Percentiles rank a stretch among this genome's conserved stretches.
Conservation (phyloP, 1,284 basidiomycete species). For the Cutaneotrichosporon sp. region DNA sequence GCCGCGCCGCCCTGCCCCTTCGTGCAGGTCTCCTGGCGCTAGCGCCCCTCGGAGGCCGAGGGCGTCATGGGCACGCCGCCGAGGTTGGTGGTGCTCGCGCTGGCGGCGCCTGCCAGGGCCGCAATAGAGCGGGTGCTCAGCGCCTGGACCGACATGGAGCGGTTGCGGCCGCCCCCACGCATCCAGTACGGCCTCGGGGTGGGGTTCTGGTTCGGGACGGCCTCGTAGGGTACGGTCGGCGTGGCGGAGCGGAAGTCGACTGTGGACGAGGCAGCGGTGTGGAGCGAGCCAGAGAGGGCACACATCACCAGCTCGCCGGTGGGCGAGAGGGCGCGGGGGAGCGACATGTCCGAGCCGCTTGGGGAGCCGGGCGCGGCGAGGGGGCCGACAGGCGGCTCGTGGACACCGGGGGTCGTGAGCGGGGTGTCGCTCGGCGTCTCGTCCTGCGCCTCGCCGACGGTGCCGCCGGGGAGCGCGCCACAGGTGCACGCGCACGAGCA, state of each 20-base stretch:
- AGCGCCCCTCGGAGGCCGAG: not conserved
- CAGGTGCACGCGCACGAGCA: constrained; percentile 20
- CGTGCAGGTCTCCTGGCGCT: not conserved
- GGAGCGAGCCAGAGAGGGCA: not conserved
- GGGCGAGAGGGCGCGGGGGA: not conserved
- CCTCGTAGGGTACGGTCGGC: not conserved
- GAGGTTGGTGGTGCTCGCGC: not conserved
- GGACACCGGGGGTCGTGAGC: not conserved
- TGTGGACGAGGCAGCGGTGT: not conserved
- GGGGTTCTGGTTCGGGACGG: not conserved
- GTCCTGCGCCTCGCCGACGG: not conserved
- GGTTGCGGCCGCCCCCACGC: not conserved
- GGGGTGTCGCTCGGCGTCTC: not conserved
- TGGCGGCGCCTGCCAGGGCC: not conserved
- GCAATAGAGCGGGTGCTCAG: not conserved
- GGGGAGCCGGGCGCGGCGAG: not conserved
- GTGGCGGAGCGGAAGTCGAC: not conserved
- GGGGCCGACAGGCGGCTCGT: not conserved
- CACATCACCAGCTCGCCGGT: not conserved
- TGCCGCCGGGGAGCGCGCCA: constrained; percentile 10
- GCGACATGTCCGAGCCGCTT: not conserved
- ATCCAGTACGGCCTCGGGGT: not conserved
- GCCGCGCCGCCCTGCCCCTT: not conserved
- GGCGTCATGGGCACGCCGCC: not conserved
- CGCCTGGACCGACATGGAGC: constrained; percentile 2